Percentiles rank a stretch among this genome's conserved stretches.
phyloP scores from a whole-genome alignment of 2,329 filamentous ascomycete species.

The Fusarium proliferatum region DNA sequence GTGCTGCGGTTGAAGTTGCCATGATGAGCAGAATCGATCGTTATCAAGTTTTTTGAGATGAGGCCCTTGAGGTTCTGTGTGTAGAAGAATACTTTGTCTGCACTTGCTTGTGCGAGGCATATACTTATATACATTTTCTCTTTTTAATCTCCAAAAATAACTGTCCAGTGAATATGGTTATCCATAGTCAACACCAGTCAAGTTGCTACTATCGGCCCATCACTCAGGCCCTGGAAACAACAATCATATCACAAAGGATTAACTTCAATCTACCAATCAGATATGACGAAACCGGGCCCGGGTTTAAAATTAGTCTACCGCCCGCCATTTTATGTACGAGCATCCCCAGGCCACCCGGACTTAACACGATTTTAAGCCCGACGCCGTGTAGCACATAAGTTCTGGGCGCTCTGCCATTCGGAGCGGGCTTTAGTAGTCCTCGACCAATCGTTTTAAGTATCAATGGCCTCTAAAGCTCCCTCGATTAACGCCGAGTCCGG shows the following conservation, averaged over 20 bases:
- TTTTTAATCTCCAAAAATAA: not conserved
- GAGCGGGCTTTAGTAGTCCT: fast-evolving
- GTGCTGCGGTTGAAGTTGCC: not conserved
- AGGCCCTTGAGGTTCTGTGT: not conserved
- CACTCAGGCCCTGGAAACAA: not conserved
- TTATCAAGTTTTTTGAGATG: not conserved
- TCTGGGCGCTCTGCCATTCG: fast-evolving
- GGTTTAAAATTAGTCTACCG: not conserved
- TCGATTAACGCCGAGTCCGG: not conserved
- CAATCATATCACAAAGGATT: fast-evolving
- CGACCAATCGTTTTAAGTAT: fast-evolving
- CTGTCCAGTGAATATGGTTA: too few species aligned
- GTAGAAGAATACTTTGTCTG: fast-evolving
- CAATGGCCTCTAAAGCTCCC: not conserved
- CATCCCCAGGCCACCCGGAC: not conserved
- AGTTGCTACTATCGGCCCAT: not conserved
- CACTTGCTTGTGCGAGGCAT: not conserved
- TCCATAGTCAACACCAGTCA: not conserved
- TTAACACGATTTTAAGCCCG: not conserved
- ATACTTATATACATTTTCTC: not conserved
- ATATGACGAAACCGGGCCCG: fast-evolving
- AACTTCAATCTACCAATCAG: fast-evolving
- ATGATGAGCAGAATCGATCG: not conserved
- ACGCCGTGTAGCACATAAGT: not conserved
- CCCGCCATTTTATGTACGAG: fast-evolving